Evolutionary conservation across 768 basidiomycete species (phyloP), one percentile per base, ranked within the genome.

Genomic region (Trametes sanguinea): DNA sequence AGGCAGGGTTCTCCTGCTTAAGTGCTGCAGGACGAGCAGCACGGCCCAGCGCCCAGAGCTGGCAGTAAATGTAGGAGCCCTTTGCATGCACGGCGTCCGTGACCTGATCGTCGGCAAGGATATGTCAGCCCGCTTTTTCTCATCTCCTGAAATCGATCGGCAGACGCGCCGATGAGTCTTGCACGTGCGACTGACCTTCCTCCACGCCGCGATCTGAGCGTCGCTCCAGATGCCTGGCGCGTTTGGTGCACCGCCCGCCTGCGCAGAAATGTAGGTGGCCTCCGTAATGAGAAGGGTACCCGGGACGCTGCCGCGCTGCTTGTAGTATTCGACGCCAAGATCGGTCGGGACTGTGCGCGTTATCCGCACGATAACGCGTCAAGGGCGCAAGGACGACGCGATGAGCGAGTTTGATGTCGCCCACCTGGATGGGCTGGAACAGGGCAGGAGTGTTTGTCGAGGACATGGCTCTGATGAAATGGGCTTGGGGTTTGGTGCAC

Each of bases 191-290:
- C 75, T 30, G 35, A 81, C 81, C 66, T 71, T 65, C 65, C 80
- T 83, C 85, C 85, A 86, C 0, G 65, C 77, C 8, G 67, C 61
- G 33, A 80, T 79, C 64, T 93, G 90, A 27, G 80, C 83, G 2
- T 80, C 70, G n/a, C 70, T 83, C 77, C 82, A 90, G 56, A 90
- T 83, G 0, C 89, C 89, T 1, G 89, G 89, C 0, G 81, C 78
- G 57, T 83, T 72, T 1, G 60, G 52, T 44, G 73, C 76, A 1
- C 85, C 86, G 2, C 81, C 83, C 0, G 85, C 84, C 13, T 78
- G 66, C 1, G 72, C 69, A 0, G 81, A 77, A 51, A 89, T 81
- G 54, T 80, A 74, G 2, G 85, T 84, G 0, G 77, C 86, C 71
- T 89, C 86, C 2, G 83, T 72, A 57, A 90, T 78, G 46, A 85